Evolutionary conservation across 768 basidiomycete species (phyloP).

Genomic region (Mrakia hoshinonis): DNA sequence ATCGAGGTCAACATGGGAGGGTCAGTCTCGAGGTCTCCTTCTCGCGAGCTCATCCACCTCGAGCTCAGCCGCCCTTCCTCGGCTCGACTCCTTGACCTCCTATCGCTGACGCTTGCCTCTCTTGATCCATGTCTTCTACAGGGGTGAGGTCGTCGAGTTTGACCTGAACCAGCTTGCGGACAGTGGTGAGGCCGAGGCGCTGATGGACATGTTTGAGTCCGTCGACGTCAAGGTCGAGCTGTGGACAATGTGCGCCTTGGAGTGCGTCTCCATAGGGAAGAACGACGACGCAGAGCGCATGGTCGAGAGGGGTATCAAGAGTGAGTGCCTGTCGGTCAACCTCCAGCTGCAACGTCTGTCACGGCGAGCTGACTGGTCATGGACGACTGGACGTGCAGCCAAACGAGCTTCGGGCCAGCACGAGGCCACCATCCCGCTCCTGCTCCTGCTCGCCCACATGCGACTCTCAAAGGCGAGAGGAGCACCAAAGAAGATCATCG

Average conservation of each 20-base stretch:
- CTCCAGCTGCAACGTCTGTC: slow-evolving; percentile 10
- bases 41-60: not conserved
- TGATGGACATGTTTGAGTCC: slow-evolving; percentile 49
- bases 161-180: slow-evolving; percentile 76
- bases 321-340: slow-evolving; percentile 34
- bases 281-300: slow-evolving; percentile 70
- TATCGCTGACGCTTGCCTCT: not conserved
- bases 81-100: not conserved
- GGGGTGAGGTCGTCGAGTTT: slow-evolving; percentile 69
- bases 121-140: not conserved
- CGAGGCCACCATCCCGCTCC: slow-evolving; percentile 53
- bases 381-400: slow-evolving; percentile 34
- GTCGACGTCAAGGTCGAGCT: slow-evolving; percentile 63
- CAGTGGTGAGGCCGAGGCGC: slow-evolving; percentile 36
- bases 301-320: slow-evolving; percentile 48
- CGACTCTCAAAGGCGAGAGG: slow-evolving; percentile 67
- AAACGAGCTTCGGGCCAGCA: slow-evolving; percentile 40
- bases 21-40: not conserved
- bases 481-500: slow-evolving; percentile 70
- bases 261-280: slow-evolving; percentile 53
- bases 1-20: slow-evolving; percentile 21
- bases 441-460: slow-evolving; percentile 77
- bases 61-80: not conserved
- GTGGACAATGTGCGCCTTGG: slow-evolving; percentile 46
- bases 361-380: slow-evolving; percentile 38